A percentile compares a stretch with the other conserved stretches of the same genome.
Evolutionary conservation across 2,329 filamentous ascomycete species (phyloP).

Genomic region (Fusarium nematophilum): DNA sequence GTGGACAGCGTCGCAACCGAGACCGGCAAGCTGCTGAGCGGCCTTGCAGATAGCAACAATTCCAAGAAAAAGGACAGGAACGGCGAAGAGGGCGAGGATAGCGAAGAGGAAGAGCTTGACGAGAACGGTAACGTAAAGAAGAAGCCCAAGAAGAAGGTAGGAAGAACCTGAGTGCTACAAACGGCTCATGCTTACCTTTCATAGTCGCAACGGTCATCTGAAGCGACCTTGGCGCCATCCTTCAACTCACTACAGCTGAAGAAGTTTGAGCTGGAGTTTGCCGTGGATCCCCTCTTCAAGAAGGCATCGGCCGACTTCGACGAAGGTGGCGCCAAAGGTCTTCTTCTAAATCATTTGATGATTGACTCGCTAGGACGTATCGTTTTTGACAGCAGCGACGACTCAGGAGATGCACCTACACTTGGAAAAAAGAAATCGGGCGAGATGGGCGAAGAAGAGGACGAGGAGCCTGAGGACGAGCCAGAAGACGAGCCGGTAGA

Average conservation of each 20-base stretch:
- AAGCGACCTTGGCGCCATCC: slow-evolving; percentile 90
- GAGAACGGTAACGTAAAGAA: slow-evolving; percentile 70
- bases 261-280: slow-evolving; percentile 97
- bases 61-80: slow-evolving; percentile 78
- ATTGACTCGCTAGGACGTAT: slow-evolving; percentile 93
- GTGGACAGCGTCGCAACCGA: slow-evolving; percentile 98
- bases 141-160: slow-evolving; percentile 81
- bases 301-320: slow-evolving; percentile 99
- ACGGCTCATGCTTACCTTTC: slow-evolving; percentile 16
- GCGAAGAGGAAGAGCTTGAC: slow-evolving; percentile 71
- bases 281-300: slow-evolving; percentile 98
- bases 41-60: slow-evolving; percentile 86
- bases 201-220: slow-evolving; percentile 79
- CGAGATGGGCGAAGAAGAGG: slow-evolving; percentile 54
- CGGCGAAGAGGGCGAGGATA: slow-evolving; percentile 75
- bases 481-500: slow-evolving; percentile 50
- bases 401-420: slow-evolving; percentile 66
- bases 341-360: slow-evolving; percentile 95
- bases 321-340: slow-evolving; percentile 94
- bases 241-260: slow-evolving; percentile 92
- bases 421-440: slow-evolving; percentile 52
- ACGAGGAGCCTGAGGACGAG: slow-evolving; percentile 51
- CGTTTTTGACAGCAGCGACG: slow-evolving; percentile 98
- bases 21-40: slow-evolving; percentile 93
- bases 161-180: background rate